Percentiles rank a stretch among this genome's conserved stretches.
These are phyloP conservation scores for Kwoniella dendrophila DNA, from an alignment of 768 basidiomycete species.

Conservation along the genomic window DNA sequence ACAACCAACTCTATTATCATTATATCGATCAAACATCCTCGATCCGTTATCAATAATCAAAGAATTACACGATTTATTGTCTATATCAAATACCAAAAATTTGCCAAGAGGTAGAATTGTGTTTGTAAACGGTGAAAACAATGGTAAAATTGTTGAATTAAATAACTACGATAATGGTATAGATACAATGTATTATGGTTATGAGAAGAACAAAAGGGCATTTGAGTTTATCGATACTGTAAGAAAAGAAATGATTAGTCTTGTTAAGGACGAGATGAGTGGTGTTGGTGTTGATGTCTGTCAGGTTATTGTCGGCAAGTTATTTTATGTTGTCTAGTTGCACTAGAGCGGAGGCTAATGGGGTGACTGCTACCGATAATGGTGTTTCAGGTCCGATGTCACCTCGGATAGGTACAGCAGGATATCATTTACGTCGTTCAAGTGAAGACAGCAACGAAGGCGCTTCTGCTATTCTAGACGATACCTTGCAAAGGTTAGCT, in stretches of 20 bases:
- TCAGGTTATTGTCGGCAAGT: conserved; percentile 45
- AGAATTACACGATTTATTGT: conserved; percentile 37
- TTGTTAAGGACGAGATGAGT: conserved; percentile 31
- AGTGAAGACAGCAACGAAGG: conserved; percentile 20
- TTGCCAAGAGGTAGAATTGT: conserved; percentile 31
- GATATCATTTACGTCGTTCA: conserved; percentile 13
- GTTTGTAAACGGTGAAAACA: conserved; percentile 34
- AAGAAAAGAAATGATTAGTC: conserved; percentile 22
- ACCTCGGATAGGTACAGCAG: conserved; percentile 2
- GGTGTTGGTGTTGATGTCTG: conserved; percentile 38
- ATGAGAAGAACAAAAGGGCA: conserved; percentile 10
- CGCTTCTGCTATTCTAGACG: not conserved
- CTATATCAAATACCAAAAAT: not conserved
- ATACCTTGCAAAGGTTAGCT: not conserved
- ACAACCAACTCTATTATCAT: conserved; percentile 28
- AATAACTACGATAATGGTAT: not conserved
- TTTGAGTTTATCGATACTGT: conserved; percentile 28
- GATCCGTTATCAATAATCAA: conserved; percentile 41
- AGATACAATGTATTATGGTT: not conserved
- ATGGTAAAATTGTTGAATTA: not conserved
- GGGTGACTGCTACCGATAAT: not conserved
- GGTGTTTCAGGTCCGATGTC: conserved; percentile 30
- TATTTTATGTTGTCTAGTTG: not conserved
- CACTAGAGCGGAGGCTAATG: not conserved
- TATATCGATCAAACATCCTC: conserved; percentile 43